Evolutionary conservation across 805 yeast species (phyloP), one percentile per base, ranked within the genome.

Genomic region (Clavispora santaluciae): DNA sequence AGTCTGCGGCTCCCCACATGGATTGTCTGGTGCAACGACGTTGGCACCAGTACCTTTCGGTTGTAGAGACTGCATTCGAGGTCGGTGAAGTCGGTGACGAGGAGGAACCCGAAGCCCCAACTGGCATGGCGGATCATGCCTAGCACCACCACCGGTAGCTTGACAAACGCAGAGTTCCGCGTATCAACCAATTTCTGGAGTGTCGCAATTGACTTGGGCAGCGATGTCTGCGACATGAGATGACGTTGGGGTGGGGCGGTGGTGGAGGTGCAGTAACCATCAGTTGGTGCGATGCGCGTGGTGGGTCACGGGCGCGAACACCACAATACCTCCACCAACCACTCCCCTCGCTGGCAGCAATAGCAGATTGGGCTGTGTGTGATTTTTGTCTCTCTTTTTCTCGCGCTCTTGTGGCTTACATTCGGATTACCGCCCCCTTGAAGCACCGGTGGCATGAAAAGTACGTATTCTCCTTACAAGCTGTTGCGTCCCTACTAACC

Each of bases 41-140:
- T 13, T 2, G 49, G 46, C 33, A 40, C 37, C 6, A 21, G 23
- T 8, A 35, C 40, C 7, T 33, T 30, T 13, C 38, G 40, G 33
- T 40, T 41, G 17, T 29, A 24, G 18, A 11, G 17, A 6, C 29
- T 17, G 33, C 10, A 15, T 22, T 44, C 40, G 20, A 28, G 31
- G 36, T 38, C 30, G 33, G 54, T 45, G 30, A 51, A 51, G 23
- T 51, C 55, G 6, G 55, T 50, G 26, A 51, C 54, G 7, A 50
- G 33, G 18, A 51, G 42, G 10, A 50, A 38, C 21, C 41, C 41
- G n/a, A 38, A 38, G 7, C 24, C 25, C 31, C 30, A 38, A 18
- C 5, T 9, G 17, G 30, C 29, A 10, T n/a, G 21, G 12, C 39
- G 40, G n/a, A 40, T 35, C 3, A 42, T 39, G 3, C 50, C 48